Evolutionary conservation across 176 grass and related monocot species (phyloP), one percentile per base, ranked within the genome.

Genomic region (Phyllostachys edulis): DNA sequence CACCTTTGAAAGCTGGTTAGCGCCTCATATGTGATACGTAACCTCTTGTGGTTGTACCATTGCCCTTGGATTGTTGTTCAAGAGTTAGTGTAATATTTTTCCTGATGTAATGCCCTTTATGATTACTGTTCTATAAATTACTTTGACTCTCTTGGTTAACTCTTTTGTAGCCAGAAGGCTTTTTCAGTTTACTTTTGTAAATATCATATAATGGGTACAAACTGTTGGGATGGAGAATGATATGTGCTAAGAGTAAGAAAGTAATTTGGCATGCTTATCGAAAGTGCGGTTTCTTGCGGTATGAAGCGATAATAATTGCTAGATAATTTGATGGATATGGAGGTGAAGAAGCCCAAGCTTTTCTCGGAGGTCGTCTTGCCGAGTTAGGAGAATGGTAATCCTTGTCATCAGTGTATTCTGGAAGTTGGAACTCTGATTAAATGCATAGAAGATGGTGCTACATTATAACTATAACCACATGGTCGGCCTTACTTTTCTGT

Each of bases 281-380:
- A 23, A 69, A 39, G 8, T 40, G 2, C 57, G 62, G 73, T 54
- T 86, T 69, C 32, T 38, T 92, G 72, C 80, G 96, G 87, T 95
- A 90, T 26, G 96, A 98, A 88, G 72, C 96, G 51, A 91, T 98
- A 55, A 97, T 93, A 66, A 66, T 73, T 98, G 40, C 89, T 93
- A 40, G 86, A 88, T 68, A 88, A 84, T 55, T 26, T 55, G 70
- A 75, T 81, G 63, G 87, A 95, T 46, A 84, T 85, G 86, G 95
- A 88, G 45, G 23, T 89, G 86, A 92, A 97, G 80, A 85, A 89
- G 59, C 79, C 90, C 65, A 82, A 93, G 78, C 68, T 72, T 78
- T 87, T 87, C 76, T 69, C 82, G 18, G 79, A 91, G 45, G 26
- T 38, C 76, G 13, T 37, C 50, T 85, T 80, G 12, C 87, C 67